Evolutionary conservation across 1,284 basidiomycete genomes (phyloP).

Genomic region (Rhodofomes roseus): DNA sequence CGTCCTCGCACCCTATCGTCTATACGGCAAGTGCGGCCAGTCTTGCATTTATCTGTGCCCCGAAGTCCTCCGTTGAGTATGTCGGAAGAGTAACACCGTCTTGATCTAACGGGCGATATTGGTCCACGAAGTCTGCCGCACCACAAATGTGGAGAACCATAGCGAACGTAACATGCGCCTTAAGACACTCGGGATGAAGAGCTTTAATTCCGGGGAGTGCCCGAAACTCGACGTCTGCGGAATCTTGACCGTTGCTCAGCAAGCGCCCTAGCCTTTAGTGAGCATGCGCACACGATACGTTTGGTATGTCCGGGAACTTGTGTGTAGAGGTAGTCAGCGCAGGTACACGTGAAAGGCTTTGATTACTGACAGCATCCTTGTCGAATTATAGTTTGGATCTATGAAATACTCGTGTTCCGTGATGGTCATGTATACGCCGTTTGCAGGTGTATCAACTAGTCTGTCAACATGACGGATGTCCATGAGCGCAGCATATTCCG

Average conservation of each 20-base stretch:
- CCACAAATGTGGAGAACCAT: neutral
- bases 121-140: neutral
- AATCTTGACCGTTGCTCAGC: neutral
- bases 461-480: neutral
- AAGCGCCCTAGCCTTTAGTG: neutral
- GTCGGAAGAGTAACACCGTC: neutral
- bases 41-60: neutral
- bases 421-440: neutral
- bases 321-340: neutral
- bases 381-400: neutral
- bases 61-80: neutral
- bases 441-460: neutral
- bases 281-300: neutral
- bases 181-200: neutral
- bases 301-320: neutral
- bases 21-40: neutral
- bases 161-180: neutral
- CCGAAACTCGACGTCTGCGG: neutral
- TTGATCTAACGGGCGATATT: neutral
- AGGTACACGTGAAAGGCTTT: neutral
- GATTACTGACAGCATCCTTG: neutral
- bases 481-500: neutral
- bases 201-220: neutral
- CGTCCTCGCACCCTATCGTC: too few species aligned
- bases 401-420: neutral